Base-by-base conservation (phyloP, 768 basidiomycete genomes). In the Paxillus involutus region DNA sequence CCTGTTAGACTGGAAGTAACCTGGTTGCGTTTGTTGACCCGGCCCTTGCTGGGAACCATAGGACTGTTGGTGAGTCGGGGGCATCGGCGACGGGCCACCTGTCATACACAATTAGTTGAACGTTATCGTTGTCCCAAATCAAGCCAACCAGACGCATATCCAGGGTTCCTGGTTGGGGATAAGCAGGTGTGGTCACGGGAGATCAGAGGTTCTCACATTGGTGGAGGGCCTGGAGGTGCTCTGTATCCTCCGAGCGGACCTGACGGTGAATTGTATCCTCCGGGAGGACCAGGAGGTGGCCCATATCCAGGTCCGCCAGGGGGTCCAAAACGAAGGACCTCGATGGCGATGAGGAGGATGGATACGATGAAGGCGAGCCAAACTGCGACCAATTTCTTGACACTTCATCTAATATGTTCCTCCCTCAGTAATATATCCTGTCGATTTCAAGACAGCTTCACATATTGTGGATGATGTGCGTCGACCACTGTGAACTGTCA, bases 381-480 rank as follows among this genome's bases (percentile, higher is more conserved):
- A 55, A 56, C 50, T n/a, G 36, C 46, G 43, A 36, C 63, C 59
- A 53, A 56, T 47, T 30, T 1, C 36, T 26, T 47, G 13, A n/a
- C 33, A 42, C 26, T 37, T 11, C 19, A 17, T 24, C 32, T 54
- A 11, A 54, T 44, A 40, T 17, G 8, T 1, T 17, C 33, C 0
- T 21, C 50, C 6, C 44, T 21, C 58, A 91, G 88, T 90, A 21
- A 94, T 98, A 55, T 97, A 94, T 64, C 96, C 96, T 0, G 75
- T 94, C 58, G 80, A 93, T 67, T 77, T 72, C 70, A 69, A 91
- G 60, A 66, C 64, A 17, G 77, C 78, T 4, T 88, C 91, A 0
- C 84, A 89, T 63, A 94, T 99, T 52, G 83, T 90, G 8, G 96
- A 99, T 63, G 94, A 98, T 70, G 91, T 94, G 63, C 56, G 83